Evolutionary conservation across 2,329 filamentous ascomycete species (phyloP).

Genomic region (Penicillium sp.): DNA sequence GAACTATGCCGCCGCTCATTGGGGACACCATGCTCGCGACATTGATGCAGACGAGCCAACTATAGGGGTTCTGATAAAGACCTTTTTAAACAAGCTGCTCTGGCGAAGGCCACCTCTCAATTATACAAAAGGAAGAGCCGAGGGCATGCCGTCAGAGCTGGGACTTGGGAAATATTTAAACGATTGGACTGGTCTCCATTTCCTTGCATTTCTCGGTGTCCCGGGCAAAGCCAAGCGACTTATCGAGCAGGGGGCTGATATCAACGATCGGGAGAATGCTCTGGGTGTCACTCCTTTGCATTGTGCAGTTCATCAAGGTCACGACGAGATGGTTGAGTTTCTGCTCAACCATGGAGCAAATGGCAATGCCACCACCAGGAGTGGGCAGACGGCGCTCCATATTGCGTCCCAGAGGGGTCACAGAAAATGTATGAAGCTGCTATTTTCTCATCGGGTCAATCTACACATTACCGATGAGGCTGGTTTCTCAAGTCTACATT

Average conservation of each 20-base stretch:
- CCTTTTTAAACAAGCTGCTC: slow-evolving; percentile 30
- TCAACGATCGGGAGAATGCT: slow-evolving; percentile 22
- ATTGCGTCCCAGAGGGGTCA: slow-evolving; percentile 23
- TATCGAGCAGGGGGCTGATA: slow-evolving; percentile 20
- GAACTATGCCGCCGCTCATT: slow-evolving; percentile 25
- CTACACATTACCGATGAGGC: slow-evolving; percentile 12
- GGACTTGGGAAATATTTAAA: slow-evolving; percentile 23
- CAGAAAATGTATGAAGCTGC: slow-evolving; percentile 21
- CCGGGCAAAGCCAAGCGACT: slow-evolving; percentile 20
- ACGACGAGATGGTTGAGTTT: slow-evolving; percentile 27
- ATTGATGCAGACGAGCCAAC: slow-evolving; percentile 27
- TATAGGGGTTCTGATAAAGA: slow-evolving; percentile 24
- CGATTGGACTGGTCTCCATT: slow-evolving; percentile 27
- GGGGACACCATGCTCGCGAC: slow-evolving; percentile 26
- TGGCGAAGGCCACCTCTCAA: slow-evolving; percentile 26
- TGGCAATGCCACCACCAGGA: slow-evolving; percentile 16
- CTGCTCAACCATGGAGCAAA: slow-evolving; percentile 24
- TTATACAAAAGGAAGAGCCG: background rate
- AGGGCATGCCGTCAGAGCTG: slow-evolving; percentile 16
- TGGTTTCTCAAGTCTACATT: slow-evolving; percentile 21
- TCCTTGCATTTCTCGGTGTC: slow-evolving; percentile 27
- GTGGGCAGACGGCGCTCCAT: slow-evolving; percentile 30
- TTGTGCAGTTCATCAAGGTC: slow-evolving; percentile 25
- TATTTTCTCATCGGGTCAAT: slow-evolving; percentile 16
- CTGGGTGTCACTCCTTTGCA: slow-evolving; percentile 25